Conservation (phyloP, 331 rosid species). For the Malus hybrid region DNA sequence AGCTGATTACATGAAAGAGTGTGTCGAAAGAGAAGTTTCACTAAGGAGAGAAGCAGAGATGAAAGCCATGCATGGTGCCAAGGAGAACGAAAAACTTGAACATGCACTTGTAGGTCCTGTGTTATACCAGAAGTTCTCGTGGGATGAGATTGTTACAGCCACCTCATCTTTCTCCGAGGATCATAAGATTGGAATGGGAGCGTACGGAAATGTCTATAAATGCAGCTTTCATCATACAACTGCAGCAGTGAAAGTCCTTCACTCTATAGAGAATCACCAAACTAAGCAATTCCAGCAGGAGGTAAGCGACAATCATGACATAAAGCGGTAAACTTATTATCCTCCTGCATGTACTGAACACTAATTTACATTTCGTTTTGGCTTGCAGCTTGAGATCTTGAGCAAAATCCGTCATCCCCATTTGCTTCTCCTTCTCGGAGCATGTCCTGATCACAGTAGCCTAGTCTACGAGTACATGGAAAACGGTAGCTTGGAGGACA, state of each 20-base stretch:
- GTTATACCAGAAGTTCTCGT: constrained; percentile 49
- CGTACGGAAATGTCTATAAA: constrained; percentile 69
- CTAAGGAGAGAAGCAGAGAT: constrained; percentile 61
- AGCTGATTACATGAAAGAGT: constrained; percentile 44
- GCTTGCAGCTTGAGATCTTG: constrained; percentile 66
- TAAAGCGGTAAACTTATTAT: not conserved
- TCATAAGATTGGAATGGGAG: constrained; percentile 78
- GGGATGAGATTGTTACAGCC: constrained; percentile 83
- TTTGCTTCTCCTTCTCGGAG: constrained; percentile 88
- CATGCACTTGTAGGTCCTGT: constrained; percentile 55
- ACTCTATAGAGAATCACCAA: constrained; percentile 38
- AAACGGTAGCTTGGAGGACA: constrained; percentile 85
- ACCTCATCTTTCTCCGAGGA: constrained; percentile 84
- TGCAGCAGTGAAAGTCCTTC: constrained; percentile 88
- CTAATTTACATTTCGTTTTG: not conserved
- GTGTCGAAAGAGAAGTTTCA: constrained; percentile 59
- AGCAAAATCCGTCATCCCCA: constrained; percentile 87
- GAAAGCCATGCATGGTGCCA: constrained; percentile 46
- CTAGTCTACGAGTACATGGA: constrained; percentile 90
- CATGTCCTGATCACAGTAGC: constrained; percentile 73
- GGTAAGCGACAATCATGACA: constrained; percentile 37
- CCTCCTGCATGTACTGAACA: not conserved
- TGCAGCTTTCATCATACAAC: constrained; percentile 77
- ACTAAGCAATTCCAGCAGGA: constrained; percentile 74
- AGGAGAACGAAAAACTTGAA: constrained; percentile 64